These are phyloP conservation scores for Suhomyces ambrosiae DNA, from an alignment of 1,139 yeast genomes.

Conservation along the genomic window DNA sequence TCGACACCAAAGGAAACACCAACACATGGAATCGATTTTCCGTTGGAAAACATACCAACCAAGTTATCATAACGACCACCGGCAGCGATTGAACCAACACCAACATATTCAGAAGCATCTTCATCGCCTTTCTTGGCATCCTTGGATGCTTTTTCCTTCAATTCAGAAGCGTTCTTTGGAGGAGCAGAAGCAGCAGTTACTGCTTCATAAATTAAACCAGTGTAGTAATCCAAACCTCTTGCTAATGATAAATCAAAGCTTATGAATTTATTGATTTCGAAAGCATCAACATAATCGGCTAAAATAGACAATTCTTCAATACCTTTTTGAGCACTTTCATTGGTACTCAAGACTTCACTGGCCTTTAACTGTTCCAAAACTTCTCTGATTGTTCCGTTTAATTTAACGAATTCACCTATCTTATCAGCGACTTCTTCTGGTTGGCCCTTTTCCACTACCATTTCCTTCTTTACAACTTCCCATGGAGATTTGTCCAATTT, in stretches of 20 bases:
- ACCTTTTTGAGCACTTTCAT: constrained; percentile 78
- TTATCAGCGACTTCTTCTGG: constrained; percentile 88
- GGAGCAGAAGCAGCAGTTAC: constrained; percentile 95
- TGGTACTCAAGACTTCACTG: constrained; percentile 59
- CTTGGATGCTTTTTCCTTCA: constrained; percentile 55
- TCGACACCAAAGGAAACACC: constrained; percentile 97
- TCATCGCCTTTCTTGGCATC: constrained; percentile 45
- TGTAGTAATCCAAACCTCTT: constrained; percentile 95
- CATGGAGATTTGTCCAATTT: constrained; percentile 94
- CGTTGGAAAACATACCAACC: constrained; percentile 95
- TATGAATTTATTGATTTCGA: constrained; percentile 61
- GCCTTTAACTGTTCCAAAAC: constrained; percentile 57
- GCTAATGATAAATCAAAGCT: constrained; percentile 94
- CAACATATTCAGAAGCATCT: constrained; percentile 95
- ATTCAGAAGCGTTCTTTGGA: constrained; percentile 72
- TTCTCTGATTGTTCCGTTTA: constrained; percentile 74
- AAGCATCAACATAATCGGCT: constrained; percentile 79
- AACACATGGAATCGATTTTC: constrained; percentile 94
- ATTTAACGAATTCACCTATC: constrained; percentile 88
- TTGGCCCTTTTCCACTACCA: constrained; percentile 87
- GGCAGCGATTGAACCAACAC: constrained; percentile 97
- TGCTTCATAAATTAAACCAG: constrained; percentile 95
- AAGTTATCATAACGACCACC: constrained; percentile 97
- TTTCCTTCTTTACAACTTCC: constrained; percentile 90
- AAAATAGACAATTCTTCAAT: constrained; percentile 75